A percentile compares a stretch with the other conserved stretches of the same genome.
These are phyloP conservation scores for Streptanthus diversifolius DNA, from an alignment of 345 rosid genomes.

Conservation along the genomic window DNA sequence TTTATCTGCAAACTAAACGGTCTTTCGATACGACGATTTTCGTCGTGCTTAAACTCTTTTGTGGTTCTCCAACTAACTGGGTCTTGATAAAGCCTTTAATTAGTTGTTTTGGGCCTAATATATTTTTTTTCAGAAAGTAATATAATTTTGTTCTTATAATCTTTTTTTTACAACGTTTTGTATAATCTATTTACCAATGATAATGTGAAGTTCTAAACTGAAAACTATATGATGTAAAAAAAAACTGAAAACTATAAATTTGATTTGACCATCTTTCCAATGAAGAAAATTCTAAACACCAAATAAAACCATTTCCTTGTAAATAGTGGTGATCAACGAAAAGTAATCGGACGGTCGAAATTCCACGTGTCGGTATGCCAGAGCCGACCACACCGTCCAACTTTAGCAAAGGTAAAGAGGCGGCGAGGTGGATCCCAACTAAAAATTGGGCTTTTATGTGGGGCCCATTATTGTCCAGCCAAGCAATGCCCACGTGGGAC, in stretches of 20 bases:
- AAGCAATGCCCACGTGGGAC: slow-evolving; percentile 21
- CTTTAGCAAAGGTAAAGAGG: slow-evolving; percentile 1
- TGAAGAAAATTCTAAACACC: background rate
- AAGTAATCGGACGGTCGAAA: slow-evolving; percentile 22
- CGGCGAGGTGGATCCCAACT: slow-evolving; percentile 37
- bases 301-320: background rate
- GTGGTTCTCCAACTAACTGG: background rate
- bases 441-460: slow-evolving; percentile 19
- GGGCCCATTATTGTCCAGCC: slow-evolving; percentile 33
- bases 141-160: too few relatives aligned
- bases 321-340: background rate
- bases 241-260: too few relatives aligned
- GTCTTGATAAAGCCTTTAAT: background rate
- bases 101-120: background rate
- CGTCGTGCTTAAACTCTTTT: background rate
- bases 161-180: too few relatives aligned
- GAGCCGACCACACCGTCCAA: slow-evolving; percentile 35
- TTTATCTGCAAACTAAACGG: background rate
- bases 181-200: too few relatives aligned
- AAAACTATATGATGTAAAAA: too few relatives aligned
- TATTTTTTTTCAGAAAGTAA: too few relatives aligned
- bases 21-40: too few relatives aligned
- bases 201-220: too few relatives aligned
- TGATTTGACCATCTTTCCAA: background rate
- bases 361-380: background rate